Evolutionary conservation across 768 basidiomycete species (phyloP), one percentile per base, ranked within the genome.

Genomic region (Piloderma croceum): DNA sequence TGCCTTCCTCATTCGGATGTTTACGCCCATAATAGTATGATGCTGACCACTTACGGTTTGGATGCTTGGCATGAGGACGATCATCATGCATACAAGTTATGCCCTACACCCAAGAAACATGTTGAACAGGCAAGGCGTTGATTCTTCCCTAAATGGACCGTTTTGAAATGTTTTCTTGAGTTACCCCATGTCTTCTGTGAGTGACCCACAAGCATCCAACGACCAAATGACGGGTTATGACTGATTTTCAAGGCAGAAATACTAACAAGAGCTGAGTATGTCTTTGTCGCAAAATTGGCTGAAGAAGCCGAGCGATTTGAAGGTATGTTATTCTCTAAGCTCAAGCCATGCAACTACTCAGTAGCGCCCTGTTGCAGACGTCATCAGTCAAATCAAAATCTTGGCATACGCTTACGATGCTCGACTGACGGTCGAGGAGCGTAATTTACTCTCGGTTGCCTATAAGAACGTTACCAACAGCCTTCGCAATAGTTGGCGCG

Each of bases 391-490:
- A 64, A 80, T 90, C 67, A 90, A 89, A 70, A 62, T 67, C 31
- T 76, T 90, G 47, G 76, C 82, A 59, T 73, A 76, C 40, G 69
- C 75, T 34, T 77, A 77, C 50, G 79, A 81, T 50, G 74, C 79
- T 43, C 77, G 73, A 43, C 74, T 90, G 47, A 79, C 81, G 36
- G 73, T 83, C 49, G 89, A 92, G 57, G 89, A 92, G 65, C 84
- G 90, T 52, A 91, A 87, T 61, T 72, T 92, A 24, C 76, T 91
- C 42, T 91, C 89, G 3, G 77, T 90, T 45, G 89, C 90, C 20
- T 91, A 89, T 71, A 93, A 92, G 74, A 90, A 90, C 61, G 69
- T 85, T 48, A 93, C 88, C 15, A 87, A 88, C 53, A 77, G 72
- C 15, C 77, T 89, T 44, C 81, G 90, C 41, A 82, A 79, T 36